Conservation (phyloP, 371 early-diverging fungal genomes). For the Pancytospora philotis region DNA sequence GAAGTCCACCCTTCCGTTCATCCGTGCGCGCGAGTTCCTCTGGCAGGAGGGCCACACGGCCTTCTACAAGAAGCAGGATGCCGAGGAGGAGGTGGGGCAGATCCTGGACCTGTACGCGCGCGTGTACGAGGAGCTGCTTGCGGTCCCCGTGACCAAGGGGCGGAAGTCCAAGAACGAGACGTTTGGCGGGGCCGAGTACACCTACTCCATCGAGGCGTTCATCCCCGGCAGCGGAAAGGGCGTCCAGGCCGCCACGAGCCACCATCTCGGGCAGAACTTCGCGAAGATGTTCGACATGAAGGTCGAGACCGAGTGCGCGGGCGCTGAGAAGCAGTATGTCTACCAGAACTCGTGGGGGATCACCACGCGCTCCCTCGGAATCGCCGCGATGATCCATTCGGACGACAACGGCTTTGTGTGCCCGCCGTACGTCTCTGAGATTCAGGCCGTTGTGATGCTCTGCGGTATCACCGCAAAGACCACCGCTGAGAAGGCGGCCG, state of each 20-base stretch:
- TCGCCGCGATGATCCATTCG: conserved; percentile 92
- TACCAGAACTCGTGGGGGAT: conserved; percentile 99
- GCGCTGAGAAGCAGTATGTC: conserved; percentile 62
- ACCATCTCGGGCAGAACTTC: conserved; percentile 97
- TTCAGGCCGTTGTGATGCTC: conserved; percentile 85
- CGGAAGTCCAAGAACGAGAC: conserved; percentile 96
- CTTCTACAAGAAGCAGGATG: conserved; percentile 75
- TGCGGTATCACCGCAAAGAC: conserved; percentile 79
- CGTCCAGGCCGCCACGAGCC: conserved; percentile 97
- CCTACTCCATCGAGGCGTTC: conserved; percentile 94
- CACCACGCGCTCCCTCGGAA: conserved; percentile 95
- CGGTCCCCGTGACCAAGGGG: conserved; percentile 94
- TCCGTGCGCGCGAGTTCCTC: conserved; percentile 95
- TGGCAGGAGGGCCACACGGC: conserved; percentile 99
- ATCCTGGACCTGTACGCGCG: conserved; percentile 85
- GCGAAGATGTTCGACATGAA: conserved; percentile 89
- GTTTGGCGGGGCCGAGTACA: conserved; percentile 96
- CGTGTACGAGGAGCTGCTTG: conserved; percentile 88
- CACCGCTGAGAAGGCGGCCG: conserved; percentile 64
- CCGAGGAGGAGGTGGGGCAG: conserved; percentile 76
- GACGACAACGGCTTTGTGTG: conserved; percentile 95
- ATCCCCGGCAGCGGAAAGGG: conserved; percentile 92
- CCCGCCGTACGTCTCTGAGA: conserved; percentile 82
- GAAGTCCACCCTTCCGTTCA: conserved; percentile 93
- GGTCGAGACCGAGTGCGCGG: conserved; percentile 63